A percentile compares a stretch with the other conserved stretches of the same genome.
Evolutionary conservation across 1,284 basidiomycete genomes (phyloP).

Genomic region (Apiotrichum akiyoshidainum): DNA sequence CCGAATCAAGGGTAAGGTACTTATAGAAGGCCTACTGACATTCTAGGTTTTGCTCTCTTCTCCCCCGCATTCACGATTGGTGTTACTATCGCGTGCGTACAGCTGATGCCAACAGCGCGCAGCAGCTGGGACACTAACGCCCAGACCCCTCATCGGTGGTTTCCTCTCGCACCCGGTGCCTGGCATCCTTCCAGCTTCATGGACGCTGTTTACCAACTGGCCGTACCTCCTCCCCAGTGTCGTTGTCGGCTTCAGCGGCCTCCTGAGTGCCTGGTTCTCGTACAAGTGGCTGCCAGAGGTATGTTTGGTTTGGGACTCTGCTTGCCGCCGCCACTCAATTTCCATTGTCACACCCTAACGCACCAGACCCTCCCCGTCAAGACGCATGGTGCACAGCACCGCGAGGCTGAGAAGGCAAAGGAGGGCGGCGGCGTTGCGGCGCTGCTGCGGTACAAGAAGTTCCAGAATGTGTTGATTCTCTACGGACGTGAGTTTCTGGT

Average conservation of each 20-base stretch:
- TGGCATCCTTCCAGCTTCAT: slow-evolving; percentile 27
- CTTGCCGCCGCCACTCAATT: no score
- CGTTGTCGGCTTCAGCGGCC: slow-evolving; percentile 24
- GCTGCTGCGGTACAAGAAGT: slow-evolving; percentile 25
- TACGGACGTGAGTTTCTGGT: slow-evolving; percentile 29
- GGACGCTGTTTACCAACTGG: slow-evolving; percentile 24
- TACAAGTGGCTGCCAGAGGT: slow-evolving; percentile 40
- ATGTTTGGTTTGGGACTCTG: neutral
- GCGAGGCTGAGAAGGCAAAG: slow-evolving; percentile 14
- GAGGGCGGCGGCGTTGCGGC: slow-evolving; percentile 18
- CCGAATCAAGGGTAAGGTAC: slow-evolving; percentile 29
- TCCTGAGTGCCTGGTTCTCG: slow-evolving; percentile 21
- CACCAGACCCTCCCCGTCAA: slow-evolving; percentile 18
- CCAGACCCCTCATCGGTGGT: slow-evolving; percentile 40
- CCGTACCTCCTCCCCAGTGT: slow-evolving; percentile 44
- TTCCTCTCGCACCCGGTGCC: slow-evolving; percentile 38
- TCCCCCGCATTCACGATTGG: slow-evolving; percentile 37
- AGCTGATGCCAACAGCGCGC: neutral
- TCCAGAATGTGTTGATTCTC: slow-evolving; percentile 33
- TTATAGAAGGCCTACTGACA: neutral
- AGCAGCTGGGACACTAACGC: neutral
- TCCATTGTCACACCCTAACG: no score
- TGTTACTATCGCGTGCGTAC: slow-evolving; percentile 35
- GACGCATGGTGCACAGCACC: neutral
- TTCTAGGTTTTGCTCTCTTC: slow-evolving; percentile 37